These are phyloP conservation scores for Cymbidium sinense DNA, from an alignment of 106 monocot genomes.

Conservation along the genomic window DNA sequence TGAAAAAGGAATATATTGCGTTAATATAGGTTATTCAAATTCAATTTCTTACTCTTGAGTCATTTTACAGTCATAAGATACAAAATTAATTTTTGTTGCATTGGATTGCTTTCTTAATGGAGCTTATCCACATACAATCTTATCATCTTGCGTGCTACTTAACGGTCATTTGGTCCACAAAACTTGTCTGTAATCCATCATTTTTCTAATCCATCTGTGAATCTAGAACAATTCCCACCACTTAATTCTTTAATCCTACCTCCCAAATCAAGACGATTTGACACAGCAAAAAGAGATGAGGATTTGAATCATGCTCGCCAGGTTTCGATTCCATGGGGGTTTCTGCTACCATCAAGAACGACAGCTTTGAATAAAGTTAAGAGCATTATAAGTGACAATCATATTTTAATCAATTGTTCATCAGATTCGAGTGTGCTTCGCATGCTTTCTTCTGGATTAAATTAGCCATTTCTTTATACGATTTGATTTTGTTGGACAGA, in stretches of 20 bases:
- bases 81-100: too few relatives aligned
- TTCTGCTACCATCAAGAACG: neutral
- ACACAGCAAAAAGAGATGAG: too few relatives aligned
- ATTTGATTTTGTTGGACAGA: neutral
- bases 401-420: neutral
- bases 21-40: too few relatives aligned
- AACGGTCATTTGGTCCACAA: neutral
- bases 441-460: neutral
- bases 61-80: too few relatives aligned
- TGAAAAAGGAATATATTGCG: too few relatives aligned
- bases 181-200: neutral
- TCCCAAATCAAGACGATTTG: neutral
- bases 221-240: neutral
- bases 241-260: slow-evolving; percentile 1
- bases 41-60: too few relatives aligned
- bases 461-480: neutral
- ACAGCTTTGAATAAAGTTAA: neutral
- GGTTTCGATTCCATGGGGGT: neutral
- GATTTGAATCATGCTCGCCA: too few relatives aligned
- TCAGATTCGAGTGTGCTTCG: neutral
- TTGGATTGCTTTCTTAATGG: too few relatives aligned
- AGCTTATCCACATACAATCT: too few relatives aligned
- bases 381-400: neutral
- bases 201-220: neutral
- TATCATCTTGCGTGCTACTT: too few relatives aligned